Base-by-base conservation (phyloP, 179 eudicot species). In the Beta lomatogona region DNA sequence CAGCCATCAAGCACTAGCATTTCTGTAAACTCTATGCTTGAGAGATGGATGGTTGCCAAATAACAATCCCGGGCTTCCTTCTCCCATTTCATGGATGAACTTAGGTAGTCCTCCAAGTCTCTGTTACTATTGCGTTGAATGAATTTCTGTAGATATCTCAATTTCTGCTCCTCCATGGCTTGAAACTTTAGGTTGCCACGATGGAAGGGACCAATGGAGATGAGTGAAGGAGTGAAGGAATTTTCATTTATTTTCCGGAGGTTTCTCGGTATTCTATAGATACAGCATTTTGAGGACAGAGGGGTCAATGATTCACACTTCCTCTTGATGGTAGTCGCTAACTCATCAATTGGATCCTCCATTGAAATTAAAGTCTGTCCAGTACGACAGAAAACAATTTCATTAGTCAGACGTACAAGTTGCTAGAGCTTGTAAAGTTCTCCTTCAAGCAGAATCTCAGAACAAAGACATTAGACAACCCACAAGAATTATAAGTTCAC, bases 181-280 rank as follows among this genome's bases (percentile, higher is more conserved):
- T 82, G 78, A 9, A 84, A 73, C 11, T 65, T 78, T 53, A 52
- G 64, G 46, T 61, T 69, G 44, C 81, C 82, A 73, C 82, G 86
- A 70, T 89, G 87, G 45, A 84, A 81, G 8, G 90, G 91, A 68
- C 91, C 90, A n/a, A 89, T 80, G 18, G 90, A 86, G 77, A 89
- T 76, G 3, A 86, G 63, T 25, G 71, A 59, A 61, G 91, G 91
- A n/a, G 73, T 77, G 80, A 82, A 89, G 21, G 88, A 85, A 73
- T 82, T 82, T 84, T 82, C 81, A 59, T 77, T 80, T n/a, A 82
- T 71, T 69, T 77, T 77, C 44, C 89, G 87, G 16, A 87, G 83
- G 75, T 85, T 77, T 75, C 83, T 81, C 0, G 91, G 87, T 21
- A 89, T 80, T 84, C 78, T 76, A 73, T 87, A 87, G 57, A 89